Conservation (phyloP, 495 filamentous ascomycete species). For the Glutinoglossum americanum region DNA sequence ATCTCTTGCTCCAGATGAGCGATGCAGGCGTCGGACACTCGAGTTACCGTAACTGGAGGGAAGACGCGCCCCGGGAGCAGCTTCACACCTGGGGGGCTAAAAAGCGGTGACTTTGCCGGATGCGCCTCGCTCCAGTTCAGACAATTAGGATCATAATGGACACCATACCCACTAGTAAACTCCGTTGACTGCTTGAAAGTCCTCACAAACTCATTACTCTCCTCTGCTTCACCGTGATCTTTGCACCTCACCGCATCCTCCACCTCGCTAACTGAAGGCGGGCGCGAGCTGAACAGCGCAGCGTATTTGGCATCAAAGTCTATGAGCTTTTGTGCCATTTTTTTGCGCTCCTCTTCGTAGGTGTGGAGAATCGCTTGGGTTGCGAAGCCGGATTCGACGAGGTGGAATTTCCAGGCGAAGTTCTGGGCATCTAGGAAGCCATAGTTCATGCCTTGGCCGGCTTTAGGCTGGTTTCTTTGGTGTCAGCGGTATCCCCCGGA, state of each 20-base stretch:
- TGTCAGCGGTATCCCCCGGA: too few species aligned
- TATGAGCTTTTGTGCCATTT: conserved; percentile 15
- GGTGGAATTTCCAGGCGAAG: conserved; percentile 24
- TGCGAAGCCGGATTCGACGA: conserved; percentile 41
- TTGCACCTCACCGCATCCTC: conserved; percentile 7
- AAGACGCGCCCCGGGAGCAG: conserved; percentile 28
- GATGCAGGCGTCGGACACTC: conserved; percentile 65
- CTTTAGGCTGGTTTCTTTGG: conserved; percentile 17
- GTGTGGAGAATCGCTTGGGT: conserved; percentile 15
- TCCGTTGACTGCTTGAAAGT: conserved; percentile 13
- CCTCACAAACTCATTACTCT: conserved; percentile 11
- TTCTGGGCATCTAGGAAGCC: conserved; percentile 19
- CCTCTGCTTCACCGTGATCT: neutral
- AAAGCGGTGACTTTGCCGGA: neutral
- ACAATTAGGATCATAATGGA: conserved; percentile 12
- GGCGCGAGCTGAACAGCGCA: conserved; percentile 11
- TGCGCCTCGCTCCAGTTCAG: conserved; percentile 24
- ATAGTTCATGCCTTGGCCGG: conserved; percentile 21
- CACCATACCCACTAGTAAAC: conserved; percentile 17
- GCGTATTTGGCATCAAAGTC: conserved; percentile 17
- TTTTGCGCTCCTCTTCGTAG: conserved; percentile 14
- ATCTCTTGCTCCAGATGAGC: conserved; percentile 78
- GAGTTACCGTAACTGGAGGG: conserved; percentile 53
- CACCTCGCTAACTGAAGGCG: conserved; percentile 14
- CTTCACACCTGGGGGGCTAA: neutral